A percentile compares a stretch with the other conserved stretches of the same genome.
Evolutionary conservation across 331 rosid species (phyloP).

Genomic region (Quercus lobata): DNA sequence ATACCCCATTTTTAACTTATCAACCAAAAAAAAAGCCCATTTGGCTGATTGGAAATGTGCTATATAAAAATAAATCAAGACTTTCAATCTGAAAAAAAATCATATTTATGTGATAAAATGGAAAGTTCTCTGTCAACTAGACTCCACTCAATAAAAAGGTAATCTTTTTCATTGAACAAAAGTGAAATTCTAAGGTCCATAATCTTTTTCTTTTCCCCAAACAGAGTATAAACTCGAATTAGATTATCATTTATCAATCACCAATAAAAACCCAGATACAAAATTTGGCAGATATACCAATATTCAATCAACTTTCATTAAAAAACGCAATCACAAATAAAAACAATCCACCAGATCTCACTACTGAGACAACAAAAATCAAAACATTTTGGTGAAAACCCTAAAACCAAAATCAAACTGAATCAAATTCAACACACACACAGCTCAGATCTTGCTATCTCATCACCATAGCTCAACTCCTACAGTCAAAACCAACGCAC

Average conservation of each 20-base stretch:
- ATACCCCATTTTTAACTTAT: not conserved
- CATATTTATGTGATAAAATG: not conserved
- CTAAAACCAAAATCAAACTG: not conserved
- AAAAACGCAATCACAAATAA: not conserved
- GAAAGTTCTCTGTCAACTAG: not conserved
- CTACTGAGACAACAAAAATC: not conserved
- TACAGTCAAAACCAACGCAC: slow-evolving; percentile 12
- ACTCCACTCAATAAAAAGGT: not conserved
- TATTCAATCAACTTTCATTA: not conserved
- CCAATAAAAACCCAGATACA: not conserved
- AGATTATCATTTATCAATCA: not conserved
- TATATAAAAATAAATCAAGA: not conserved
- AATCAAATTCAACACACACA: not conserved
- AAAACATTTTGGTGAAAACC: slow-evolving; percentile 10
- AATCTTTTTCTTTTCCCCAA: not conserved
- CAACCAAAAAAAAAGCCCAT: not conserved
- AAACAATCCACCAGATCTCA: slow-evolving; percentile 18
- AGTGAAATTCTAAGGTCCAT: not conserved
- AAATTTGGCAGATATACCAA: not conserved
- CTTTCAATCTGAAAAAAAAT: not conserved
- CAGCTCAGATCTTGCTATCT: slow-evolving; percentile 43
- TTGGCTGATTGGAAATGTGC: not conserved
- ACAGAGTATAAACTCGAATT: not conserved
- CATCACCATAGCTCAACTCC: not conserved
- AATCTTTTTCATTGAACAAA: not conserved